Conservation (phyloP, 2,329 filamentous ascomycete genomes). For the Epichloe festucae region DNA sequence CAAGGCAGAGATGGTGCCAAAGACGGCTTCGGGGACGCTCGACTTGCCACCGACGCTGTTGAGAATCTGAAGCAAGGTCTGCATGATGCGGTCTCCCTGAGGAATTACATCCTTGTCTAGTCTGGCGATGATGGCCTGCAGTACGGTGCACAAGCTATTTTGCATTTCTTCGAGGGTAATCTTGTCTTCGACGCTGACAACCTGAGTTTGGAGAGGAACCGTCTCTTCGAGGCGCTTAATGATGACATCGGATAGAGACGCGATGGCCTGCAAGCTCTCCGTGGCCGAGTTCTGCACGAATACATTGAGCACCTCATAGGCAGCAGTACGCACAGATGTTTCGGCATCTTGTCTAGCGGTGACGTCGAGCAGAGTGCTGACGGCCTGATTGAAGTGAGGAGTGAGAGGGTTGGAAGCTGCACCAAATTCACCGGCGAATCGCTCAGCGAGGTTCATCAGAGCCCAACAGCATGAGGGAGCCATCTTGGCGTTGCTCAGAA, state of each 20-base stretch:
- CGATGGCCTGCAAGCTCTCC: conserved; percentile 71
- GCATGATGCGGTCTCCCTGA: conserved; percentile 90
- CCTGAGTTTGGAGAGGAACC: conserved; percentile 76
- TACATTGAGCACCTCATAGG: conserved; percentile 91
- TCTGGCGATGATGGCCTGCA: conserved; percentile 82
- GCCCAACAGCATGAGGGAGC: conserved; percentile 98
- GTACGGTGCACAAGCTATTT: conserved; percentile 81
- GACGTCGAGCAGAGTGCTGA: conserved; percentile 71
- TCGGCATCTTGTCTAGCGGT: conserved; percentile 76
- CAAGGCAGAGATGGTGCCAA: conserved; percentile 83
- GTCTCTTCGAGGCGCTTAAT: conserved; percentile 87
- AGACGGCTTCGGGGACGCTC: conserved; percentile 85
- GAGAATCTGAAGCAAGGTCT: conserved; percentile 70
- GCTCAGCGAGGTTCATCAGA: conserved; percentile 93
- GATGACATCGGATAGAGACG: conserved; percentile 72
- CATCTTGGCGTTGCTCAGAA: conserved; percentile 90
- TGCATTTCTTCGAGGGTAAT: conserved; percentile 96
- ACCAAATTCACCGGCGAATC: conserved; percentile 78
- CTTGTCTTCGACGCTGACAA: conserved; percentile 93
- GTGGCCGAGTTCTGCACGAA: conserved; percentile 86
- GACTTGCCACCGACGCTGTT: conserved; percentile 70
- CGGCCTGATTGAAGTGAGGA: conserved; percentile 84
- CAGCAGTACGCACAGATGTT: conserved; percentile 81
- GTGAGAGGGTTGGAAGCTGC: conserved; percentile 70
- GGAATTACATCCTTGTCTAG: conserved; percentile 84